These are phyloP conservation scores for Cornus kousa DNA, from an alignment of 148 eudicot species.

Conservation along the genomic window DNA sequence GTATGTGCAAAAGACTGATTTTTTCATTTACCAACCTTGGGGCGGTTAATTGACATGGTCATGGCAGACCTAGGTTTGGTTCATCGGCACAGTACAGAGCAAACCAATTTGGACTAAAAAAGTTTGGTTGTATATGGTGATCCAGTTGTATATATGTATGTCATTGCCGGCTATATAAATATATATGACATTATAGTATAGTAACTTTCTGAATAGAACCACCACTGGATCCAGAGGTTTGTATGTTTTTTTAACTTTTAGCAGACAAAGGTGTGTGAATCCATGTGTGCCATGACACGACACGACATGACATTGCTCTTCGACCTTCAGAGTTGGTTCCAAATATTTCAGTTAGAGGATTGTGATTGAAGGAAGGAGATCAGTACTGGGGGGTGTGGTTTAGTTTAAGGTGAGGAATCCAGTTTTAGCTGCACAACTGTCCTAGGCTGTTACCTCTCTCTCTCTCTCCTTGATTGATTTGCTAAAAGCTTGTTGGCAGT, in stretches of 20 bases:
- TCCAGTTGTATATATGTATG: background rate
- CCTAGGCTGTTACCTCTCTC: too few species aligned
- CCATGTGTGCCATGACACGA: background rate
- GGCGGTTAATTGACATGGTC: background rate
- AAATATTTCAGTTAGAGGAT: background rate
- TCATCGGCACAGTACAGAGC: background rate
- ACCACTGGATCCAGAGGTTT: background rate
- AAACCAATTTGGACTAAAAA: background rate
- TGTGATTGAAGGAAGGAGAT: background rate
- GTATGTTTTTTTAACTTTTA: conserved; percentile 11
- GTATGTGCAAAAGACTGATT: too few species aligned
- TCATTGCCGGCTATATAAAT: background rate
- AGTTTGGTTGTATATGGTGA: background rate
- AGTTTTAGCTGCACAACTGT: background rate
- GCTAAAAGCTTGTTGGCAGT: background rate
- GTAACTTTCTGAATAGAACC: conserved; percentile 3
- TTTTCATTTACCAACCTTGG: too few species aligned
- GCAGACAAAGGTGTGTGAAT: conserved; percentile 9
- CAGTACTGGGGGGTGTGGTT: background rate
- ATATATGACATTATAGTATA: background rate
- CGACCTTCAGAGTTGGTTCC: conserved; percentile 3
- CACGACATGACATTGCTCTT: background rate
- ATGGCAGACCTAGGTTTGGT: background rate
- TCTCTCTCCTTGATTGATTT: too few species aligned
- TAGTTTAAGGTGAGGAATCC: background rate